Conservation (phyloP, 106 monocot species). For the Dendrobium officinale region DNA sequence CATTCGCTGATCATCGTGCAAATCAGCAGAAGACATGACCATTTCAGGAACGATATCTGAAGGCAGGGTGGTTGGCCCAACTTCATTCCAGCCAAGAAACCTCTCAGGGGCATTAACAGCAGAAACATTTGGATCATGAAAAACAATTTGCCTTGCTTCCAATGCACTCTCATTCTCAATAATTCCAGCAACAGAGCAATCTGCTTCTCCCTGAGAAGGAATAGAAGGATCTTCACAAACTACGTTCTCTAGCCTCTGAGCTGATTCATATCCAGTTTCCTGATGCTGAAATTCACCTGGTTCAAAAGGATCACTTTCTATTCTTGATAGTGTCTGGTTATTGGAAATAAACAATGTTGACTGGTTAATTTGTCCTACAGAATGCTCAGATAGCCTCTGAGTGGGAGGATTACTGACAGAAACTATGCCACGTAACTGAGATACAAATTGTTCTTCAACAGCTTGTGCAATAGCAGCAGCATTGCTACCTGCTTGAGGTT, state of each 20-base stretch:
- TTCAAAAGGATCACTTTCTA: constrained; percentile 16
- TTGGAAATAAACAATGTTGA: constrained; percentile 14
- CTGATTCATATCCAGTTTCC: constrained; percentile 13
- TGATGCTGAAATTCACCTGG: constrained; percentile 19
- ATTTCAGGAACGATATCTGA: constrained; percentile 24
- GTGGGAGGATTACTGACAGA: constrained; percentile 19
- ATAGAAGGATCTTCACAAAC: constrained; percentile 10
- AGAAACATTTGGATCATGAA: constrained; percentile 14
- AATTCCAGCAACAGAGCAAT: constrained; percentile 18
- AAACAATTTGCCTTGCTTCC: constrained; percentile 12
- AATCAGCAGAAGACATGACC: constrained; percentile 4
- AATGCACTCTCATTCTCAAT: constrained; percentile 14
- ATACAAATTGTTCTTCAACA: constrained; percentile 56
- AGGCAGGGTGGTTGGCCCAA: neutral
- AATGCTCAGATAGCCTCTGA: constrained; percentile 11
- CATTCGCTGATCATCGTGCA: constrained; percentile 22
- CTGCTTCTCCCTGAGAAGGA: constrained; percentile 11
- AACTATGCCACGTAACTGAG: constrained; percentile 29
- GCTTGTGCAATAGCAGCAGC: constrained; percentile 69
- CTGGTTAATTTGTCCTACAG: constrained; percentile 18
- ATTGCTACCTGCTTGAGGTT: constrained; percentile 42
- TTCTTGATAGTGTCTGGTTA: constrained; percentile 5
- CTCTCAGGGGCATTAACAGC: constrained; percentile 9
- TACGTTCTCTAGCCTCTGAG: constrained; percentile 2
- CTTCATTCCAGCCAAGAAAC: constrained; percentile 12